Conservation (phyloP, 2,329 filamentous ascomycete genomes). For the Colletotrichum sp. region DNA sequence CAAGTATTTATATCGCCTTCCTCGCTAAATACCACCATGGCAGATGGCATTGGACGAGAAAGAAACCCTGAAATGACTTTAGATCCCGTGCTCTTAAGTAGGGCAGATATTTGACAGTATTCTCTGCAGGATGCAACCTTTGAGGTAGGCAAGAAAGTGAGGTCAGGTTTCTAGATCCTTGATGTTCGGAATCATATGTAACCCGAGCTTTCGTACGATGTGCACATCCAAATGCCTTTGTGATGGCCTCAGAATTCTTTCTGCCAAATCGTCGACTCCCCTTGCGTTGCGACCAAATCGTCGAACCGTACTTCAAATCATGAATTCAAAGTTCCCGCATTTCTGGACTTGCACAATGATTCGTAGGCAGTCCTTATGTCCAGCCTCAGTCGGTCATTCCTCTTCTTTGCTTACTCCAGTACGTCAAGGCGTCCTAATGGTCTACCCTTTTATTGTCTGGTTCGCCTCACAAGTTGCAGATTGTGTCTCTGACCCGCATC, state of each 20-base stretch:
- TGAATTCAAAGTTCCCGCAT: neutral
- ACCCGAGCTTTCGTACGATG: neutral
- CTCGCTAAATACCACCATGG: no score
- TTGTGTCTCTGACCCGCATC: neutral
- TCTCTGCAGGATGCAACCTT: neutral
- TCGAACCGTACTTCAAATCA: neutral
- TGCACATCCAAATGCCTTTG: neutral
- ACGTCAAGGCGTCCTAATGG: fast-evolving
- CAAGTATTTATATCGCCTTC: no score
- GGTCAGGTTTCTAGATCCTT: neutral
- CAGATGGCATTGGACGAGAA: neutral
- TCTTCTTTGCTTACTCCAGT: neutral
- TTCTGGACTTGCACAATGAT: neutral
- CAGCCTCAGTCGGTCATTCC: fast-evolving
- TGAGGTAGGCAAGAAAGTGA: neutral
- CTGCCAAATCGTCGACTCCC: neutral
- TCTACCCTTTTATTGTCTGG: fast-evolving
- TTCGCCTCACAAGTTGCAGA: neutral
- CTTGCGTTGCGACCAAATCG: neutral
- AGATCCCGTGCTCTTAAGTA: no score
- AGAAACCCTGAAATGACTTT: neutral
- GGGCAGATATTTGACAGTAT: neutral
- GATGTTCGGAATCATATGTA: neutral
- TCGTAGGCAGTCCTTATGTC: neutral
- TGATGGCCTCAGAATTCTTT: neutral